phyloP scores from a whole-genome alignment of 495 filamentous ascomycete species.

The Chaetomium tenue region DNA sequence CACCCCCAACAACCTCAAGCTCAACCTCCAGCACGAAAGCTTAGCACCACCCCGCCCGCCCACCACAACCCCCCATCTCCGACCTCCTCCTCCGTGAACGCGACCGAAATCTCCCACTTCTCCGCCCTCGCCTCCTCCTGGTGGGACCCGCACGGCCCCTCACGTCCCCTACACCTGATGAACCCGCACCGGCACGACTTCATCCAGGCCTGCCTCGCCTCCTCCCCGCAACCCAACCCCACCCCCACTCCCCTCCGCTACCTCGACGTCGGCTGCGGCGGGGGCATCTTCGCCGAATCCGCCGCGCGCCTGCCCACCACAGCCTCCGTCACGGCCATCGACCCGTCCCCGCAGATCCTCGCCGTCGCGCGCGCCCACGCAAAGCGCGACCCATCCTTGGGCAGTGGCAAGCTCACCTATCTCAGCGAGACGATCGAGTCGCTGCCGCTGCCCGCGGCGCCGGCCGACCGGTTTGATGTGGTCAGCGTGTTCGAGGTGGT shows the following conservation, averaged over 20 bases:
- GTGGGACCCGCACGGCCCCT: conserved; percentile 97
- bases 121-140: conserved; percentile 86
- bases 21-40: conserved; percentile 3
- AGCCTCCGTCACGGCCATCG: conserved; percentile 72
- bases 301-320: conserved; percentile 74
- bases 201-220: conserved; percentile 67
- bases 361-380: conserved; percentile 74
- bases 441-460: conserved; percentile 41
- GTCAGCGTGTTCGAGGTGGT: conserved; percentile 91
- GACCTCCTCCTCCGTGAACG: conserved; percentile 65
- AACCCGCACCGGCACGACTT: conserved; percentile 95
- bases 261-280: conserved; percentile 94
- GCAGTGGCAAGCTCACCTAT: conserved; percentile 64
- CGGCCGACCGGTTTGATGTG: conserved; percentile 59
- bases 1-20: background rate
- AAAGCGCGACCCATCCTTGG: conserved; percentile 60
- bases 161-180: conserved; percentile 92
- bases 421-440: conserved; percentile 68
- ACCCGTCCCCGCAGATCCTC: conserved; percentile 77
- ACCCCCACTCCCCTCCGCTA: conserved; percentile 58
- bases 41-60: conserved; percentile 3
- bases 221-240: conserved; percentile 21
- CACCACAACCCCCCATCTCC: conserved; percentile 13
- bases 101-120: conserved; percentile 89
- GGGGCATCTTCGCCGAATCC: conserved; percentile 92